Evolutionary conservation across 2,329 filamentous ascomycete species (phyloP).

Genomic region (Arthroderma sp.): DNA sequence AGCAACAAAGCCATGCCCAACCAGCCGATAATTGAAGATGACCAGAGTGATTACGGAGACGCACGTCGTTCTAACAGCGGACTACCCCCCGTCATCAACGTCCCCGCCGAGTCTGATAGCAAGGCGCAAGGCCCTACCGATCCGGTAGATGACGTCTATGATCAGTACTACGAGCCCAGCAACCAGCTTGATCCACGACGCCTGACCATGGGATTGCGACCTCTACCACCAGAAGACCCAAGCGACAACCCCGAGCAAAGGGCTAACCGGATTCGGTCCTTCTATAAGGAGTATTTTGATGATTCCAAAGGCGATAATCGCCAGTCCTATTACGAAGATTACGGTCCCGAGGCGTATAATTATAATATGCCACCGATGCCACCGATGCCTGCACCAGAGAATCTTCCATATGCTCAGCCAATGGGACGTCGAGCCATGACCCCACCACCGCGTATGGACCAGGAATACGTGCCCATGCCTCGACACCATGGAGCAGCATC

Average conservation of each 20-base stretch:
- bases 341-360: slow-evolving; percentile 55
- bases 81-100: slow-evolving; percentile 24
- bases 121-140: slow-evolving; percentile 9
- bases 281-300: slow-evolving; percentile 99
- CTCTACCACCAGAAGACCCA: slow-evolving; percentile 74
- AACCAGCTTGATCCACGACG: slow-evolving; percentile 32
- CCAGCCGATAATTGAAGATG: slow-evolving; percentile 27
- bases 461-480: slow-evolving; percentile 35
- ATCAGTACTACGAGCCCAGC: slow-evolving; percentile 12
- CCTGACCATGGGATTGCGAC: slow-evolving; percentile 55
- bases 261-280: slow-evolving; percentile 92
- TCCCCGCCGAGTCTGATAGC: slow-evolving; percentile 11
- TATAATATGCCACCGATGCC: slow-evolving; percentile 39
- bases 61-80: slow-evolving; percentile 34
- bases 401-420: slow-evolving; percentile 61
- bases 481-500: slow-evolving; percentile 18
- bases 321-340: slow-evolving; percentile 59
- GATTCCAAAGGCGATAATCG: slow-evolving; percentile 49
- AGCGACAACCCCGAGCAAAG: slow-evolving; percentile 85
- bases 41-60: slow-evolving; percentile 43
- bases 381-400: slow-evolving; percentile 29
- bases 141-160: slow-evolving; percentile 12
- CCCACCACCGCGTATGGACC: slow-evolving; percentile 61
- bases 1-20: too few relatives aligned
- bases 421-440: slow-evolving; percentile 89